These are phyloP conservation scores for Tetraselmis chui DNA, from an alignment of 139 green algal species.

Conservation along the genomic window DNA sequence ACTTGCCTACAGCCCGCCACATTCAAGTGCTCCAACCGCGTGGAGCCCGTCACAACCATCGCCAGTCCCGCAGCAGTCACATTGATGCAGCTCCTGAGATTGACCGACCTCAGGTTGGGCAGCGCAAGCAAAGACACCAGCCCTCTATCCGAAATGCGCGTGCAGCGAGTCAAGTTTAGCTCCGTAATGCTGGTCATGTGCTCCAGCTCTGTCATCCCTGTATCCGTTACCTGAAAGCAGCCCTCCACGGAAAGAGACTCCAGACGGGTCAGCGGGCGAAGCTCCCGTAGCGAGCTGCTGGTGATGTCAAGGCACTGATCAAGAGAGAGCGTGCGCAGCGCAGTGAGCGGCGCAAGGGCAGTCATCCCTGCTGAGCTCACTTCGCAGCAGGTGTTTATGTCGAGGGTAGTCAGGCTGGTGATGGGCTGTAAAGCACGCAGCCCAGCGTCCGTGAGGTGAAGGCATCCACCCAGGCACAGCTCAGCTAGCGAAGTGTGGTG, in stretches of 20 bases:
- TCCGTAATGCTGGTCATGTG: neutral
- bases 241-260: neutral
- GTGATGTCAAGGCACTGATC: neutral
- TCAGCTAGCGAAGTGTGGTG: neutral
- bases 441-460: neutral
- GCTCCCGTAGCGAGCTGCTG: neutral
- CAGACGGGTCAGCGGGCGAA: neutral
- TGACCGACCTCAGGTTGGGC: neutral
- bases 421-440: neutral
- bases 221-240: neutral
- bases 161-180: neutral
- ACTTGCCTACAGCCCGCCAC: neutral
- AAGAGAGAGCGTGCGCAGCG: neutral
- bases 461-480: neutral
- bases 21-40: neutral
- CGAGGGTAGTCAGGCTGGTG: neutral
- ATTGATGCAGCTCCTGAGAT: neutral
- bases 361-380: neutral
- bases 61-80: neutral
- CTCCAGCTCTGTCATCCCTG: neutral
- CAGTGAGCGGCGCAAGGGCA: neutral
- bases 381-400: neutral
- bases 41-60: neutral
- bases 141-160: neutral
- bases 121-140: neutral